phyloP scores from a whole-genome alignment of 164 flowering plant genomes.

The Paratinospora sagittata region DNA sequence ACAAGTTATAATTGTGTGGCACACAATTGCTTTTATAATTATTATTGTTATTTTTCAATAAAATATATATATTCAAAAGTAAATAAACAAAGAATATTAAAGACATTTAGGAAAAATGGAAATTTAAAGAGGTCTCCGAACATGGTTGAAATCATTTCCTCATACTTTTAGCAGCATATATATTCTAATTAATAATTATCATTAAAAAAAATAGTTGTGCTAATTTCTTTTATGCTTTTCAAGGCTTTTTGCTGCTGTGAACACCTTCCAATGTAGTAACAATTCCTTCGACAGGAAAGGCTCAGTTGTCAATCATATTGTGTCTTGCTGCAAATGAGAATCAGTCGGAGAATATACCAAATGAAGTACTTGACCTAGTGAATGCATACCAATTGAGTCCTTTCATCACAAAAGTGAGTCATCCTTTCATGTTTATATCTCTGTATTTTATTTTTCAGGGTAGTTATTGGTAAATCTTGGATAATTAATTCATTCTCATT shows the following conservation, averaged over 20 bases:
- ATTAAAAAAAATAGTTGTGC: too few relatives aligned
- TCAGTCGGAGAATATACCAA: constrained; percentile 36
- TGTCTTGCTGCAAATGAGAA: constrained; percentile 44
- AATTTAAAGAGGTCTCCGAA: too few relatives aligned
- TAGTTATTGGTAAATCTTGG: too few relatives aligned
- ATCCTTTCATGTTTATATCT: constrained; percentile 19
- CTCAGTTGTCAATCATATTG: constrained; percentile 49
- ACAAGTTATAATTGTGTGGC: too few relatives aligned
- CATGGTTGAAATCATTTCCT: too few relatives aligned
- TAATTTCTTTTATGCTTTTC: neutral
- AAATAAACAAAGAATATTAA: too few relatives aligned
- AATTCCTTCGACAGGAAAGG: constrained; percentile 46
- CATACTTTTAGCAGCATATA: neutral
- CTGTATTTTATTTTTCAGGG: neutral
- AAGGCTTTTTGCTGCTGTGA: neutral
- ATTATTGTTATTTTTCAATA: too few relatives aligned
- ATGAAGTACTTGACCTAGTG: constrained; percentile 52
- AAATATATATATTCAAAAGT: too few relatives aligned
- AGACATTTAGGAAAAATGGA: too few relatives aligned
- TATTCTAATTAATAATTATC: too few relatives aligned
- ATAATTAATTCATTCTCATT: too few relatives aligned
- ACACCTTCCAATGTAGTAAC: constrained; percentile 13
- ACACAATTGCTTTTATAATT: too few relatives aligned
- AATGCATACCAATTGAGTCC: constrained; percentile 64
- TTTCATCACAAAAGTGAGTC: constrained; percentile 66